Evolutionary conservation across 306 rosid species (phyloP), one percentile per base, ranked within the genome.

Genomic region (Chamaecrista fasciculata): DNA sequence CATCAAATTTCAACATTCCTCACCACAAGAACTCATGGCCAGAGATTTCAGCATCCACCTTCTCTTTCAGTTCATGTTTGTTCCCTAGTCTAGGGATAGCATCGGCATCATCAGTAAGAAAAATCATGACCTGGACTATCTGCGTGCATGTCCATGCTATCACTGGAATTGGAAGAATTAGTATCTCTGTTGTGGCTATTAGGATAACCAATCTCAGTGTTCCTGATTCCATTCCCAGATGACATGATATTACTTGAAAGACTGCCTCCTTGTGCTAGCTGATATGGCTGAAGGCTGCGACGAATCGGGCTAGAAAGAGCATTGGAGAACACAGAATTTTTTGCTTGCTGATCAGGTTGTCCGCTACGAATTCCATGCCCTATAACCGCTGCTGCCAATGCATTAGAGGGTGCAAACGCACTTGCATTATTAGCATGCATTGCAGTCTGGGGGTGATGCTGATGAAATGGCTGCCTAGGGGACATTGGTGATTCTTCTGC

Each of bases 301-400:
- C 92, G 89, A 74, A 84, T 79, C 3, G 92, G 89, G 81, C 89
- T 84, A 28, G 89, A 87, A 61, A 87, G 87, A 58, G 92, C 92
- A 76, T 84, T 87, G 31, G 92, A 84, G 44, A 87, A 87, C 14
- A 87, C 92, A 15, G 87, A 75, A 75, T 84, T 87, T 74, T 84
- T 87, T 34, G 58, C 46, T 75, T 76, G 89, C 42, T 84, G 89
- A 58, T 84, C 92, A 36, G 83, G 69, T 72, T 78, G 86, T 48
- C 84, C 89, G 33, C 74, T 39, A 7, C 89, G 89, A n/a, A 78
- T 56, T 56, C 84, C 89, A 62, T 70, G 89, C 14, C 87, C 92
- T 4, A 23, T 75, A 16, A 65, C 62, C 34, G 82, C 60, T 3
- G 79, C 71, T 60, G 73, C 72, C 66, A 76, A 75, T 37, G 75